A percentile compares a stretch with the other conserved stretches of the same genome.
Conservation (phyloP, 257 asterid genomes). For the Misopates orontium region DNA sequence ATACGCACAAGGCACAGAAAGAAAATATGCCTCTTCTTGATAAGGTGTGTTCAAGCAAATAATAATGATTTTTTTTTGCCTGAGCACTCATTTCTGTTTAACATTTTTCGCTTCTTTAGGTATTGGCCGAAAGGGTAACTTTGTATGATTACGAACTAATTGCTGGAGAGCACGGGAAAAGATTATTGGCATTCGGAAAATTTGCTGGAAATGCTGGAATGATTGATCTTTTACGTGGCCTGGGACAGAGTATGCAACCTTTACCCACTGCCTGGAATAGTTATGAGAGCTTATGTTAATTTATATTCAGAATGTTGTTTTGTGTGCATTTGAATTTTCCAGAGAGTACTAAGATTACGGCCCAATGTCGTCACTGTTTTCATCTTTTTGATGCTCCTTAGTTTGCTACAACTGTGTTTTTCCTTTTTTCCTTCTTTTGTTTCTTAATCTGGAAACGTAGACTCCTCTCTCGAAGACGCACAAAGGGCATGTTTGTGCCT, state of each 20-base stretch:
- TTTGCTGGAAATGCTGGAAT: slow-evolving; percentile 98
- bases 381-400: not conserved
- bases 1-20: slow-evolving; percentile 92
- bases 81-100: slow-evolving; percentile 13
- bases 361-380: not conserved
- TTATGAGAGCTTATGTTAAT: not conserved
- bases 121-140: slow-evolving; percentile 74
- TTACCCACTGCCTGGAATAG: slow-evolving; percentile 2
- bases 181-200: slow-evolving; percentile 86
- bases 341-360: not conserved
- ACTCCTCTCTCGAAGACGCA: not conserved
- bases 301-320: not conserved
- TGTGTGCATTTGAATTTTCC: not conserved
- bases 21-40: slow-evolving; percentile 98
- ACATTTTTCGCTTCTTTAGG: slow-evolving; percentile 38
- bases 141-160: slow-evolving; percentile 94
- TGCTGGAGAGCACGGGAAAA: slow-evolving; percentile 78
- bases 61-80: not conserved
- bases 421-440: not conserved
- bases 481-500: not conserved
- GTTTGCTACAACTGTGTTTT: not conserved
- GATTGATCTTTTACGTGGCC: slow-evolving; percentile 78
- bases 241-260: slow-evolving; percentile 68
- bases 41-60: slow-evolving; percentile 52
- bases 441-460: not conserved